Conservation (phyloP, 108 stramenopile species). For the Nannochloropsis oceanica region DNA sequence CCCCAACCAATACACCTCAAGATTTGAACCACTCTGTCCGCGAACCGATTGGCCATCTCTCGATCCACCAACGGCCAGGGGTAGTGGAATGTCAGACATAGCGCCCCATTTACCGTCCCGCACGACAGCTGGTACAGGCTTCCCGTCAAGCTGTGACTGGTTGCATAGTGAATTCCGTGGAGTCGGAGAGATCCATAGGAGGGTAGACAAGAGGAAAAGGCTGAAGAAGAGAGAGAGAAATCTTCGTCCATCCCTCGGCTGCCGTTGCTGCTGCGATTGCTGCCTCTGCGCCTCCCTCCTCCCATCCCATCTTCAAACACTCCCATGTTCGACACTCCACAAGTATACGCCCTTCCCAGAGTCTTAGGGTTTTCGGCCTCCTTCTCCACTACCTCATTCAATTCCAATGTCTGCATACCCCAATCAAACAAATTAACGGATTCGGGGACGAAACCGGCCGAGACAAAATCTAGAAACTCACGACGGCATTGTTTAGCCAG, state of each 20-base stretch:
- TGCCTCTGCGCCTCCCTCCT: not conserved
- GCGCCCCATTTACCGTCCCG: constrained; percentile 14
- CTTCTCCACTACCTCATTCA: constrained; percentile 10
- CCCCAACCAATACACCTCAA: not conserved
- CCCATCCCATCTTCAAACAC: not conserved
- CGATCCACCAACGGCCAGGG: constrained; percentile 13
- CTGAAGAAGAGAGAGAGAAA: not conserved
- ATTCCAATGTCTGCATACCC: constrained; percentile 14
- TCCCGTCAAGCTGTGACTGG: constrained; percentile 10
- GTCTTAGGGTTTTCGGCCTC: constrained; percentile 13
- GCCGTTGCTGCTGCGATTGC: not conserved
- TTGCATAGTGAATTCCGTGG: constrained; percentile 17
- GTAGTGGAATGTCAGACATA: constrained; percentile 23
- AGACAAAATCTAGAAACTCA: not conserved
- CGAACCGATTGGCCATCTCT: not conserved
- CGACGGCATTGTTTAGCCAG: not conserved
- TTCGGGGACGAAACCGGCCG: not conserved
- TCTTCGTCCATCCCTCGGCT: not conserved
- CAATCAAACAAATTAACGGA: constrained; percentile 24
- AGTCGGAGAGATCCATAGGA: constrained; percentile 2
- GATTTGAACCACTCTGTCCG: not conserved
- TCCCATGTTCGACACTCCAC: constrained; percentile 27
- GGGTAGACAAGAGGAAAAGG: not conserved
- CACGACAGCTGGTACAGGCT: constrained; percentile 25
- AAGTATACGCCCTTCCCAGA: constrained; percentile 23